Conservation (phyloP, 2,329 filamentous ascomycete genomes). For the Botrytis porri region DNA sequence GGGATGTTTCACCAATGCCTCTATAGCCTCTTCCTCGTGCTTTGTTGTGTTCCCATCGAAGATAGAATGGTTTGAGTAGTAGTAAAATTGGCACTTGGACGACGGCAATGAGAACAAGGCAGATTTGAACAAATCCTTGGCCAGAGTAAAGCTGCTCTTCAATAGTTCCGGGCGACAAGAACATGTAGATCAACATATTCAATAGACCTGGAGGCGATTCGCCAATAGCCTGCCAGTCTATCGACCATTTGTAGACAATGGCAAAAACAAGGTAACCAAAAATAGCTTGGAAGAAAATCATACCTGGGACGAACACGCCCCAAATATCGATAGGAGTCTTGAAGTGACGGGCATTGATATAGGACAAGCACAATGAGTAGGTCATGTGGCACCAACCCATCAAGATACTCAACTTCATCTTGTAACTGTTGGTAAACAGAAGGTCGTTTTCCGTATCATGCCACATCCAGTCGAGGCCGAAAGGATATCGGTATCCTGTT, state of each 20-base stretch:
- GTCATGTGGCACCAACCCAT: slow-evolving; percentile 99
- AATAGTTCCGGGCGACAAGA: slow-evolving; percentile 75
- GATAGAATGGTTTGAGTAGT: slow-evolving; percentile 93
- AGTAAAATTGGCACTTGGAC: slow-evolving; percentile 85
- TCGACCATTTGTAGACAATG: slow-evolving; percentile 95
- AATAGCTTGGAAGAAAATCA: slow-evolving; percentile 99
- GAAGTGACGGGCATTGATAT: slow-evolving; percentile 92
- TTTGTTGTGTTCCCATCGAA: slow-evolving; percentile 89
- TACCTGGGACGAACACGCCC: slow-evolving; percentile 95
- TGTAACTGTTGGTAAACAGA: slow-evolving; percentile 96
- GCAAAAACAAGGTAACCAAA: slow-evolving; percentile 94
- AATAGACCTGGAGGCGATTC: slow-evolving; percentile 78
- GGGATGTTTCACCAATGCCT: slow-evolving; percentile 83
- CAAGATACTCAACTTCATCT: slow-evolving; percentile 99
- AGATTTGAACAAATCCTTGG: slow-evolving; percentile 71
- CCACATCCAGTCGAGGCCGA: slow-evolving; percentile 95
- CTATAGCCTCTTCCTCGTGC: slow-evolving; percentile 87
- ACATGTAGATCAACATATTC: slow-evolving; percentile 99
- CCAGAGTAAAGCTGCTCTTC: slow-evolving; percentile 74
- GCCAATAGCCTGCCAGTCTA: slow-evolving; percentile 72
- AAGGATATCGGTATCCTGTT: slow-evolving; percentile 78
- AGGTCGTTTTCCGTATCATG: slow-evolving; percentile 93
- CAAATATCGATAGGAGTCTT: slow-evolving; percentile 93
- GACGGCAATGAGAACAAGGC: slow-evolving; percentile 78
- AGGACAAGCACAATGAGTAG: slow-evolving; percentile 90